Evolutionary conservation across 2,329 filamentous ascomycete species (phyloP), one percentile per base, ranked within the genome.

Genomic region (Hypoxylon sp.): DNA sequence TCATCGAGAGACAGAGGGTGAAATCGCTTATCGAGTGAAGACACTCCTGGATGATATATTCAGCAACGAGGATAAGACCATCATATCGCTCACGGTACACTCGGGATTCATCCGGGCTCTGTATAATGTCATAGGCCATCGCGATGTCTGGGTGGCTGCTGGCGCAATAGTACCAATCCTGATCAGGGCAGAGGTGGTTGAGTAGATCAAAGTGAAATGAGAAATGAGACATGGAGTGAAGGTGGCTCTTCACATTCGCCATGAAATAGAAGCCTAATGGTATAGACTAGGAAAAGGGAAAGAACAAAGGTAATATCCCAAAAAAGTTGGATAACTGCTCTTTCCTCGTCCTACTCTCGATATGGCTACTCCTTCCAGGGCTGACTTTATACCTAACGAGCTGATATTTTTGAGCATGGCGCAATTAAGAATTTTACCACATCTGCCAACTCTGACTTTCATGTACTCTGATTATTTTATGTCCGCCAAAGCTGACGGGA

Each of bases 141-240:
- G 78, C 45, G 61, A 75, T 59, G 84, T 89, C 76, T 72, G 75
- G 60, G 76, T 88, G 71, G 72, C 79, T 68, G 83, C 87, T 70
- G 83, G 88, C 63, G 70, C 84, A 5, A 83, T 86, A 14, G 82
- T 90, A 30, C 87, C 87, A 0, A 77, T 90, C 5, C 76, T 90
- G 1, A 83, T 90, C 13, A 86, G 83, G 72, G 86, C 80, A 3
- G 59, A 71, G 38, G 17, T 60, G 21, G 23, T 28, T 6, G 48
- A 49, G 13, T 43, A 43, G n/a, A 23, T 23, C 5, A 23, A 32
- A n/a, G n/a, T n/a, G 11, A 2, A n/a, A 36, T 3, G 46, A 13
- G 57, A 25, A 25, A 17, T 14, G 30, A n/a, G 32, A 41, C n/a
- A 38, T 32, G 17, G n/a, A 48, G 45, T 14, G 28, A 34, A 19